These are phyloP conservation scores for Xenoacremonium recifei DNA, from an alignment of 2,329 filamentous ascomycete species.

Conservation along the genomic window DNA sequence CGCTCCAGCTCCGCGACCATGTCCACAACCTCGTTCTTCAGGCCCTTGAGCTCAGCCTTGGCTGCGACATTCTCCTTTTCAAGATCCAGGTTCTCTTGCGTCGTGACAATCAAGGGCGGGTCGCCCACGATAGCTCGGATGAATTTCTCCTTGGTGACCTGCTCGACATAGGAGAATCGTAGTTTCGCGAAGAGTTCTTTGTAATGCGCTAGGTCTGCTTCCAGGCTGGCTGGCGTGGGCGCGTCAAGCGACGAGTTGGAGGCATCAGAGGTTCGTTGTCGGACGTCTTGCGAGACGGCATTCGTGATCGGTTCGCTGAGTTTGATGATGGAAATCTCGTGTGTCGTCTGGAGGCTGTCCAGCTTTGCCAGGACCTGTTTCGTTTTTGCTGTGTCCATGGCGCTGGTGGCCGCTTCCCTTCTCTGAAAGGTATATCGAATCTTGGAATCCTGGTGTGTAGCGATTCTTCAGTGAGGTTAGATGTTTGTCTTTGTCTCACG, in stretches of 20 bases:
- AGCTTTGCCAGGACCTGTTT: slow-evolving; percentile 48
- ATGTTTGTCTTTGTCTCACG: neutral
- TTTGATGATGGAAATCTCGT: slow-evolving; percentile 71
- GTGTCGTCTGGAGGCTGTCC: slow-evolving; percentile 51
- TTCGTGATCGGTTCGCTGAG: slow-evolving; percentile 73
- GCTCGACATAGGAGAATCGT: slow-evolving; percentile 95
- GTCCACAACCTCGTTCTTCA: slow-evolving; percentile 75
- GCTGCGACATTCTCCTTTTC: slow-evolving; percentile 66
- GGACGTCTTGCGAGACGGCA: slow-evolving; percentile 37
- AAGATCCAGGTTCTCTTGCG: slow-evolving; percentile 76
- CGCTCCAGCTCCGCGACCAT: slow-evolving; percentile 72
- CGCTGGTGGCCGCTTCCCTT: neutral
- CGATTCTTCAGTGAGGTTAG: neutral
- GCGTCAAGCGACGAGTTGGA: slow-evolving; percentile 64
- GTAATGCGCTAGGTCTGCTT: slow-evolving; percentile 85
- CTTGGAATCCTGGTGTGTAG: neutral
- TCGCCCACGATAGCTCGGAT: slow-evolving; percentile 89
- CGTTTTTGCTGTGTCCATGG: slow-evolving; percentile 32
- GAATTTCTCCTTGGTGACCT: slow-evolving; percentile 98
- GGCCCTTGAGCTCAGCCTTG: slow-evolving; percentile 74
- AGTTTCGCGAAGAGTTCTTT: slow-evolving; percentile 95
- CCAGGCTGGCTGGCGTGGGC: slow-evolving; percentile 72
- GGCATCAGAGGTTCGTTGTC: slow-evolving; percentile 68
- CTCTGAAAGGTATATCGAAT: neutral
- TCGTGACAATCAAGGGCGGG: slow-evolving; percentile 79